These are phyloP conservation scores for Cardamine chenopodiifolia DNA, from an alignment of 345 rosid species.

Conservation along the genomic window DNA sequence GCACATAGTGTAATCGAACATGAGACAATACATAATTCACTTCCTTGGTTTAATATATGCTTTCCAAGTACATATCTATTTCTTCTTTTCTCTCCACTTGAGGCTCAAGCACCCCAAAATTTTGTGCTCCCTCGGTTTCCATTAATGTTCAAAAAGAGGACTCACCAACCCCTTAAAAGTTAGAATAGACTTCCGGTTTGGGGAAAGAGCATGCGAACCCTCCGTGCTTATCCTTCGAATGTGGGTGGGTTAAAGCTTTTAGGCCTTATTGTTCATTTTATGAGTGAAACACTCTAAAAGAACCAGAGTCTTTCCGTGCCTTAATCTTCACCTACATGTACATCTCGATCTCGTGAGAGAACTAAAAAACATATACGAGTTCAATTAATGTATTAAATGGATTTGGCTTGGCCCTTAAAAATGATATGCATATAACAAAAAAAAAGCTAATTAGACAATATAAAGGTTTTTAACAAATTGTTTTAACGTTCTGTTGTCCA, in stretches of 20 bases:
- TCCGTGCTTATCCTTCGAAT: not conserved
- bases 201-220: not conserved
- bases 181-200: not conserved
- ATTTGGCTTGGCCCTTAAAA: not conserved
- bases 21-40: too few species aligned
- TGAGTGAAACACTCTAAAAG: not conserved
- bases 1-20: too few species aligned
- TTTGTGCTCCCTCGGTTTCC: not conserved
- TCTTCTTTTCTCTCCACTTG: not conserved
- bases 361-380: not conserved
- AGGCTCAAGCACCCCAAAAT: not conserved
- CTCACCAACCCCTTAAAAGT: not conserved
- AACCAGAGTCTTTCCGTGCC: not conserved
- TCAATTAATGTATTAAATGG: not conserved
- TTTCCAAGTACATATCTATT: not conserved
- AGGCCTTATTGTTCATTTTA: not conserved
- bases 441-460: not conserved
- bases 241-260: not conserved
- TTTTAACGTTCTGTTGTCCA: not conserved
- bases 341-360: not conserved
- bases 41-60: not conserved
- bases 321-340: not conserved
- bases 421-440: not conserved
- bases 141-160: not conserved
- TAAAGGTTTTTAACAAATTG: not conserved